Evolutionary conservation across 495 filamentous ascomycete species (phyloP), one percentile per base, ranked within the genome.

Genomic region (Podospora tetraspora): DNA sequence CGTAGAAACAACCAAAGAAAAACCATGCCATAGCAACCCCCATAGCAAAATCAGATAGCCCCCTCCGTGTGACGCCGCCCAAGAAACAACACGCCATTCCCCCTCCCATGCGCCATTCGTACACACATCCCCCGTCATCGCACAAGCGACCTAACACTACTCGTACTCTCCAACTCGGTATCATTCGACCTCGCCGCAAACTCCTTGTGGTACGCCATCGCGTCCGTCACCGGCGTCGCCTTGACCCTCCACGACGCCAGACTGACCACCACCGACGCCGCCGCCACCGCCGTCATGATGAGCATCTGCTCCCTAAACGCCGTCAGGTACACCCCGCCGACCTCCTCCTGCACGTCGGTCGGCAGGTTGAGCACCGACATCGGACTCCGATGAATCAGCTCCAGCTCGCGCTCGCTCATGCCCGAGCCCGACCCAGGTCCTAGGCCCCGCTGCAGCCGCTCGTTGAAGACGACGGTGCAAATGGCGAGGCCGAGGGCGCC

Each of bases 401-500:
- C 70, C 11, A 74, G 66, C 63, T 62, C 62, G 61, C 16, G 57
- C 57, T 9, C 77, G 73, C 59, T 71, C 66, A 61, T 37, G 43
- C 25, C 68, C 37, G 32, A 77, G 60, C 62, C 71, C 63, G 68
- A 69, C 1, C 57, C 66, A 0, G 69, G 34, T 6, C 69, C 71
- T 2, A 75, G 66, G 8, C 21, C 34, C 2, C 16, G 16, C 43
- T 68, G 62, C 23, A 74, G 60, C 61, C 34, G 57, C 32, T 61
- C 66, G 68, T 81, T 82, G 70, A 83, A 79, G 3, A 84, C 71
- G 29, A 82, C 78, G 29, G 79, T 83, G 68, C 80, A 83, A 59
- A 79, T 62, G 5, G 80, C 78, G 13, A 89, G 77, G 3, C 86
- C 86, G 12, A 89, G 77, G 23, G 81, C 80, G 24, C 87, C 87